These are phyloP conservation scores for Fraxinus velutina DNA, from an alignment of 305 asterid species.

Conservation along the genomic window DNA sequence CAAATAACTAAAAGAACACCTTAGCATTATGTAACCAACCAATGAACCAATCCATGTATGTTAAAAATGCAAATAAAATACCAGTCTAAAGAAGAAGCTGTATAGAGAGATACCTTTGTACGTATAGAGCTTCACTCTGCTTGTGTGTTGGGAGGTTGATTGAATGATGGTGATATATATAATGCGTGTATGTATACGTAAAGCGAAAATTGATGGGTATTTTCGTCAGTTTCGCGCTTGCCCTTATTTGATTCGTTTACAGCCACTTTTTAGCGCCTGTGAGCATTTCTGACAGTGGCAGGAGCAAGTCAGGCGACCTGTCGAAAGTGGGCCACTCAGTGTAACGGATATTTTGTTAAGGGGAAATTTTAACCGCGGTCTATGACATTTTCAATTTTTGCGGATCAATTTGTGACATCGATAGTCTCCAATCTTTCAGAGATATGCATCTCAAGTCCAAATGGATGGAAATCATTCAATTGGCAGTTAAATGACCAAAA, in stretches of 20 bases:
- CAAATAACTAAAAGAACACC: background rate
- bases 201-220: conserved; percentile 1
- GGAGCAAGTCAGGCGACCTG: background rate
- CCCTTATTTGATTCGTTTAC: background rate
- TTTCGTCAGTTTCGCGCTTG: conserved; percentile 1
- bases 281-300: conserved; percentile 12
- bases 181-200: background rate
- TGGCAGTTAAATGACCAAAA: too few species aligned
- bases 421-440: background rate
- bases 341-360: conserved; percentile 25
- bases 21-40: background rate
- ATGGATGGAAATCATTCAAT: too few species aligned
- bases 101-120: background rate
- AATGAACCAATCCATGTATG: background rate
- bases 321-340: conserved; percentile 15
- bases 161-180: background rate
- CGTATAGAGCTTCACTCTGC: background rate
- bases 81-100: background rate
- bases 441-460: too few species aligned
- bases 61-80: background rate
- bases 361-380: too few species aligned
- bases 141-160: background rate
- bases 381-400: too few species aligned
- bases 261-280: conserved; percentile 18
- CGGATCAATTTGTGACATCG: background rate